phyloP scores from a whole-genome alignment of 2,329 filamentous ascomycete species.

The Colletotrichum musae region DNA sequence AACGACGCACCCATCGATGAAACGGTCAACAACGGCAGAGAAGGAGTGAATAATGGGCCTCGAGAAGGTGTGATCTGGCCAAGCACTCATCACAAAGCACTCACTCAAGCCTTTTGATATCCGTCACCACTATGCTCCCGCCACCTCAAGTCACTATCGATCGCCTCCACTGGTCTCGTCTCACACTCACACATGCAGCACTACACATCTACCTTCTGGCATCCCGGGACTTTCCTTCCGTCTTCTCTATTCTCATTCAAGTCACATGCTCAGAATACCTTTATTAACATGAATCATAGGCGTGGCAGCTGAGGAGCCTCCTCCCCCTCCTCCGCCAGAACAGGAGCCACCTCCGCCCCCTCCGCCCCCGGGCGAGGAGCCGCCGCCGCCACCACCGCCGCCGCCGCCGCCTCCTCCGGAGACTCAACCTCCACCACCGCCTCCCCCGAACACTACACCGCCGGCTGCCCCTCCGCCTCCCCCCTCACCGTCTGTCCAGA shows the following conservation, averaged over 20 bases:
- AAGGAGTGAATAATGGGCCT: constrained; percentile 8
- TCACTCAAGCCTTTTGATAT: not conserved
- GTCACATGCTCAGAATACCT: not conserved
- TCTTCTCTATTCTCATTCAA: constrained; percentile 9
- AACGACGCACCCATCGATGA: not conserved
- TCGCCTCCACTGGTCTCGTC: not conserved
- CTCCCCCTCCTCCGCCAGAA: constrained; percentile 25
- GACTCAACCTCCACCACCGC: constrained; percentile 1
- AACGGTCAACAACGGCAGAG: constrained; percentile 2
- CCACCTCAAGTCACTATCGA: not conserved
- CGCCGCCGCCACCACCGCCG: not conserved
- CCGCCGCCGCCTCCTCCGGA: constrained; percentile 8
- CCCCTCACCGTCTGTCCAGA: constrained; percentile 8
- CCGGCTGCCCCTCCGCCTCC: constrained; percentile 4
- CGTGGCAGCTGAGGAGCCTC: constrained; percentile 14
- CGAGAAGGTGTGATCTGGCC: constrained; percentile 27
- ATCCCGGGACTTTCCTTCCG: constrained; percentile 23
- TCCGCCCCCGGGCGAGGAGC: constrained; percentile 8
- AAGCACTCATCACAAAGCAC: constrained; percentile 19
- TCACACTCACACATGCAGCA: not conserved
- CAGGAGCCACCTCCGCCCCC: constrained; percentile 22
- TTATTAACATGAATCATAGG: constrained; percentile 21
- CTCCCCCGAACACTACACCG: constrained; percentile 4
- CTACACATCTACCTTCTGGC: not conserved
- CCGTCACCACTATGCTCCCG: constrained; percentile 3